phyloP scores from a whole-genome alignment of 805 yeast genomes.

The Sugiyamaella americana region DNA sequence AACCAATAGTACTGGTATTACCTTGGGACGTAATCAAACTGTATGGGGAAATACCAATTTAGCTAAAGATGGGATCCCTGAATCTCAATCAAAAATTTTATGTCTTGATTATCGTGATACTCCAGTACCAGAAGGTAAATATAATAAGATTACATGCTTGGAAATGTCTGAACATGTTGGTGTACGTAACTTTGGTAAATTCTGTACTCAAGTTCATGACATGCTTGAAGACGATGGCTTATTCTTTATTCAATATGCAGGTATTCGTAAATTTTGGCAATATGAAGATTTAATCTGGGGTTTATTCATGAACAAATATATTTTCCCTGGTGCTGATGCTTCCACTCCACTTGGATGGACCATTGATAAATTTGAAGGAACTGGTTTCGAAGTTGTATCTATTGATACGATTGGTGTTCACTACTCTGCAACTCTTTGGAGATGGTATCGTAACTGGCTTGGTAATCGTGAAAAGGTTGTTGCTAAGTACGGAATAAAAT shows the following conservation, averaged over 20 bases:
- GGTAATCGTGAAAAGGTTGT: slow-evolving; percentile 70
- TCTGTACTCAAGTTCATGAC: slow-evolving; percentile 74
- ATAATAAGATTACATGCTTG: slow-evolving; percentile 82
- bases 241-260: slow-evolving; percentile 83
- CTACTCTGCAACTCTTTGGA: slow-evolving; percentile 85
- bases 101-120: slow-evolving; percentile 89
- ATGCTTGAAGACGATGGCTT: slow-evolving; percentile 89
- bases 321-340: slow-evolving; percentile 97
- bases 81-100: slow-evolving; percentile 66
- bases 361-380: slow-evolving; percentile 65
- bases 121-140: slow-evolving; percentile 62
- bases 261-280: slow-evolving; percentile 88
- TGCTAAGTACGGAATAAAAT: slow-evolving; percentile 76
- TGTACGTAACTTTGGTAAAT: slow-evolving; percentile 69
- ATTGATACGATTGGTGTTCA: slow-evolving; percentile 89
- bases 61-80: slow-evolving; percentile 57
- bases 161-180: slow-evolving; percentile 98
- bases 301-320: slow-evolving; percentile 89
- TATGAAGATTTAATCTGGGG: slow-evolving; percentile 94
- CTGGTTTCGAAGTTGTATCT: slow-evolving; percentile 79
- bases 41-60: slow-evolving; percentile 76
- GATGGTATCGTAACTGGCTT: slow-evolving; percentile 94
- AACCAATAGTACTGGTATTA: slow-evolving; percentile 82
- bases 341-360: slow-evolving; percentile 89
- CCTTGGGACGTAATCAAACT: slow-evolving; percentile 87